These are phyloP conservation scores for Mucor saturninus DNA, from an alignment of 371 early-diverging fungal genomes.

Conservation along the genomic window DNA sequence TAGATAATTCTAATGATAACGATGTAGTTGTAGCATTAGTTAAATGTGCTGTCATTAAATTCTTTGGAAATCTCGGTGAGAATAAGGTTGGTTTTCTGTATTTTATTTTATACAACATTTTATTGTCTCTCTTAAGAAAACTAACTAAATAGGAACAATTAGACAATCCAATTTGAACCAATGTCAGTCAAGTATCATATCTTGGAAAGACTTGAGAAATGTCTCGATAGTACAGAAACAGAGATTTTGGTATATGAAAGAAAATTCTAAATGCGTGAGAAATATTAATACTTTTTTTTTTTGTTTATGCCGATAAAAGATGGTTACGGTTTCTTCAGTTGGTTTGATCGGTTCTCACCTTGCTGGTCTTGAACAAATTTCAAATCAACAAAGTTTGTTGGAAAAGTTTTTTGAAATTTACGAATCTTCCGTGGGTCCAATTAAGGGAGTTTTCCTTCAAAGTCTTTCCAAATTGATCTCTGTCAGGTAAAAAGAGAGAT, in stretches of 20 bases:
- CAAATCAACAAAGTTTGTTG: slow-evolving; percentile 15
- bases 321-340: slow-evolving; percentile 37
- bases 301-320: slow-evolving; percentile 25
- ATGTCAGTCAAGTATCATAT: slow-evolving; percentile 36
- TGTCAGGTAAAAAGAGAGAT: slow-evolving; percentile 36
- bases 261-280: slow-evolving; percentile 2
- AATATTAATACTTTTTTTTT: background rate
- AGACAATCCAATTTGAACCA: slow-evolving; percentile 36
- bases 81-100: slow-evolving; percentile 23
- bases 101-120: too few species aligned
- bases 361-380: slow-evolving; percentile 32
- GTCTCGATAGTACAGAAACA: slow-evolving; percentile 33
- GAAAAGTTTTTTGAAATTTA: slow-evolving; percentile 26
- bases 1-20: slow-evolving; percentile 32
- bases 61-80: slow-evolving; percentile 48
- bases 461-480: slow-evolving; percentile 47
- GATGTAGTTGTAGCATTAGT: slow-evolving; percentile 40
- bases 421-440: slow-evolving; percentile 34
- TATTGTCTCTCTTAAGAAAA: too few species aligned
- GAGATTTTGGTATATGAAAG: slow-evolving; percentile 39
- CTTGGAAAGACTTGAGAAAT: slow-evolving; percentile 28
- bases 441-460: slow-evolving; percentile 43
- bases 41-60: slow-evolving; percentile 48
- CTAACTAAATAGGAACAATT: background rate
- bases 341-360: slow-evolving; percentile 48